Evolutionary conservation across 371 early-diverging fungal genomes (phyloP).

Genomic region (Apophysomyces variabilis): DNA sequence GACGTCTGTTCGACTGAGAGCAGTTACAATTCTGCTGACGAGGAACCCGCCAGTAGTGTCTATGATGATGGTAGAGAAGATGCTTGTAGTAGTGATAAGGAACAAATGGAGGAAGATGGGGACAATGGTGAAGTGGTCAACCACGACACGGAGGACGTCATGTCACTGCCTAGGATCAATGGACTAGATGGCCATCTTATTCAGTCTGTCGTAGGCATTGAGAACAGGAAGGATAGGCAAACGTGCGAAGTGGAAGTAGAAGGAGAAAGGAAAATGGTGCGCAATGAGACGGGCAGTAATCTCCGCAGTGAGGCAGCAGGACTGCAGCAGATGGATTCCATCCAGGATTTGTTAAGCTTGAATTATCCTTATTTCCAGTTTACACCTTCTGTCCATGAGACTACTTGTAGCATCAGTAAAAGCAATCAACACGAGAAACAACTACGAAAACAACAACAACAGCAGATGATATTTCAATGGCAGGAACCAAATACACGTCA

Average conservation of each 20-base stretch:
- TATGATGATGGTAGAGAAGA: not conserved
- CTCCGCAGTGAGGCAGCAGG: not conserved
- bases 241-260: not conserved
- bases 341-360: not conserved
- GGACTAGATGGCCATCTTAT: no score
- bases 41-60: not conserved
- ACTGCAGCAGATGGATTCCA: not conserved
- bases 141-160: no score
- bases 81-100: not conserved
- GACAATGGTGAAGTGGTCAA: no score
- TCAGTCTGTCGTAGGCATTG: no score
- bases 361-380: not conserved
- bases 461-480: not conserved
- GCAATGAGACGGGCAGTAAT: not conserved
- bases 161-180: no score
- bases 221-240: no score
- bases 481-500: not conserved
- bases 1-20: not conserved
- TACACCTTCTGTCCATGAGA: not conserved
- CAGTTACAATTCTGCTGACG: conserved; percentile 7
- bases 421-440: not conserved
- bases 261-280: not conserved
- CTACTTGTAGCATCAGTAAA: not conserved
- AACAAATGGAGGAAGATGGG: not conserved
- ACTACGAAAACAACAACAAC: not conserved